phyloP scores from a whole-genome alignment of 306 rosid genomes.

The Malus fusca region DNA sequence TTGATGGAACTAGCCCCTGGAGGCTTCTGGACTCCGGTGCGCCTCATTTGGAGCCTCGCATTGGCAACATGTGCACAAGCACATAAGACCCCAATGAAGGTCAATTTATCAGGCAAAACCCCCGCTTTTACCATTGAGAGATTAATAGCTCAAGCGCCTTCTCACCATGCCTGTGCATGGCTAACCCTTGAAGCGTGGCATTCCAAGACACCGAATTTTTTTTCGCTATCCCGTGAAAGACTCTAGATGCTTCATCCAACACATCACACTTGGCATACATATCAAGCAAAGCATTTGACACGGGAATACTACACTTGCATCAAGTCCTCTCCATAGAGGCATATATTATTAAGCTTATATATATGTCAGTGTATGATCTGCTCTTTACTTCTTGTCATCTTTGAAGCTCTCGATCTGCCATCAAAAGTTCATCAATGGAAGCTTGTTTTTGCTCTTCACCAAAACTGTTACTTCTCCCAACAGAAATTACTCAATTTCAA shows the following conservation, averaged over 20 bases:
- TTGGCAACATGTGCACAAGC: slow-evolving; percentile 15
- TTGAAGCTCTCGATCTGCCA: slow-evolving; percentile 10
- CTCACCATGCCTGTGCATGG: slow-evolving; percentile 66
- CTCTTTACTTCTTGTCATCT: slow-evolving; percentile 1
- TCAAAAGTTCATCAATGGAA: slow-evolving; percentile 38
- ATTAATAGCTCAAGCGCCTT: slow-evolving; percentile 57
- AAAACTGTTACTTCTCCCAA: not conserved
- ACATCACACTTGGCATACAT: slow-evolving; percentile 83
- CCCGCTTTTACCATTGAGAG: slow-evolving; percentile 51
- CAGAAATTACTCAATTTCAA: slow-evolving; percentile 7
- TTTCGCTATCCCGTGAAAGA: slow-evolving; percentile 36
- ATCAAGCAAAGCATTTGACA: slow-evolving; percentile 68
- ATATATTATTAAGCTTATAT: slow-evolving; percentile 4
- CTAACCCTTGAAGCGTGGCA: slow-evolving; percentile 74
- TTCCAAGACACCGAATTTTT: slow-evolving; percentile 80
- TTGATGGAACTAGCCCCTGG: slow-evolving; percentile 84
- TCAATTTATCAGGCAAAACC: slow-evolving; percentile 57
- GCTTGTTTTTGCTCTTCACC: slow-evolving; percentile 62
- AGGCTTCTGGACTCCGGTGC: slow-evolving; percentile 52
- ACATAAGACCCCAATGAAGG: slow-evolving; percentile 65
- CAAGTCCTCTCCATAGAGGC: slow-evolving; percentile 34
- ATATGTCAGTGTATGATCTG: slow-evolving; percentile 14
- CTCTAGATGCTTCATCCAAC: slow-evolving; percentile 42
- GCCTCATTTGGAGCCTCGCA: not conserved
- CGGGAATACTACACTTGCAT: slow-evolving; percentile 48